phyloP scores from a whole-genome alignment of 1,284 basidiomycete genomes.

The Peniophora sp. region DNA sequence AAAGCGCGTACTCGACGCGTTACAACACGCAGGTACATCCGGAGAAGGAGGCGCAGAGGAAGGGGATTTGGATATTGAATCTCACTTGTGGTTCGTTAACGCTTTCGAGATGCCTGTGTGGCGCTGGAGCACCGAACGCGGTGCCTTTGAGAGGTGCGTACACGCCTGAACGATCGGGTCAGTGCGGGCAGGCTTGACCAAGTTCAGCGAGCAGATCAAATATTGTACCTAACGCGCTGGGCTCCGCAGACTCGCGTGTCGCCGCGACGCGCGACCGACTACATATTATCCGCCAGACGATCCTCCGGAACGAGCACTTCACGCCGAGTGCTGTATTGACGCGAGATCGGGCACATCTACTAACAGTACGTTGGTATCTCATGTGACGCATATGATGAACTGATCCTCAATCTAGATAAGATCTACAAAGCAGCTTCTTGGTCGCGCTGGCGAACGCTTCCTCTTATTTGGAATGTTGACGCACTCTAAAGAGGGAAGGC shows the following conservation, averaged over 20 bases:
- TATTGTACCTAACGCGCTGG: constrained; percentile 59
- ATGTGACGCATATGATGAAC: constrained; percentile 4
- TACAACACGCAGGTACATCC: constrained; percentile 50
- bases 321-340: constrained; percentile 89
- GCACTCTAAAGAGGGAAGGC: constrained; percentile 82
- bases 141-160: constrained; percentile 75
- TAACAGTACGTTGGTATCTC: constrained; percentile 49
- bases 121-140: constrained; percentile 81
- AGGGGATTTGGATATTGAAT: constrained; percentile 75
- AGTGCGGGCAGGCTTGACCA: not conserved
- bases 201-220: constrained; percentile 26
- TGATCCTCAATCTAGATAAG: constrained; percentile 62
- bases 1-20: constrained; percentile 72
- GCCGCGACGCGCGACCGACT: constrained; percentile 74
- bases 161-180: not conserved
- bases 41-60: constrained; percentile 46
- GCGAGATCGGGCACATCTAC: constrained; percentile 73
- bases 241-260: constrained; percentile 74
- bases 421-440: constrained; percentile 94
- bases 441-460: constrained; percentile 86
- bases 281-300: constrained; percentile 83
- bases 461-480: constrained; percentile 91
- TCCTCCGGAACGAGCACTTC: constrained; percentile 92
- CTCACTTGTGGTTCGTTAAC: constrained; percentile 80
- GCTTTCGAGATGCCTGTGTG: constrained; percentile 93